A percentile compares a stretch with the other conserved stretches of the same genome.
Conservation (phyloP, 768 basidiomycete species). For the Boletus tylopilopsis region DNA sequence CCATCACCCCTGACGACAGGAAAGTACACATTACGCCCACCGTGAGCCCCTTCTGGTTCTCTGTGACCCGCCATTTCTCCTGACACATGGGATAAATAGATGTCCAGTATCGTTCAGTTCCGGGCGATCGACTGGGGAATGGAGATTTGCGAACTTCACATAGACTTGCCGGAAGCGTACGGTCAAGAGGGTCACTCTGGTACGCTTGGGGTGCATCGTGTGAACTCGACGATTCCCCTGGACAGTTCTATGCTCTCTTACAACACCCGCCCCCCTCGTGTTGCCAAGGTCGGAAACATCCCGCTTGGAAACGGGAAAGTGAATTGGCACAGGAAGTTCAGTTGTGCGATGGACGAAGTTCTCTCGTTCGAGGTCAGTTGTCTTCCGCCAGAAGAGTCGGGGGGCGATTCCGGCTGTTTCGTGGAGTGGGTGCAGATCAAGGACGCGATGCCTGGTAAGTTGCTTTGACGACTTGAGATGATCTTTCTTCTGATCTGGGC, state of each 20-base stretch:
- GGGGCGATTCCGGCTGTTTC: conserved; percentile 2
- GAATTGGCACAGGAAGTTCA: conserved; percentile 11
- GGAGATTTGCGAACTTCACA: conserved; percentile 11
- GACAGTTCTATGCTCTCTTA: conserved; percentile 8
- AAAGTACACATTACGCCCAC: conserved; percentile 4
- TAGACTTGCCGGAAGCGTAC: conserved; percentile 3
- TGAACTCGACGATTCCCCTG: conserved; percentile 9
- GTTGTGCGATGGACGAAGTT: conserved; percentile 7
- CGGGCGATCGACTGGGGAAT: conserved; percentile 16
- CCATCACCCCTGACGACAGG: conserved; percentile 8
- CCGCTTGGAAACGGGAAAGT: not conserved
- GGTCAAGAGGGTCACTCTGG: conserved; percentile 4
- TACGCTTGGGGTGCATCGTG: conserved; percentile 1
- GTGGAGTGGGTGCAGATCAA: conserved; percentile 17
- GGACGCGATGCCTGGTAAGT: conserved; percentile 8
- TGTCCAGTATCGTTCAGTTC: conserved; percentile 15
- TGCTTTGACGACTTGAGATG: not conserved
- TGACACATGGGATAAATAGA: not conserved
- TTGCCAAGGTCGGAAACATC: conserved; percentile 5
- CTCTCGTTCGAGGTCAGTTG: conserved; percentile 14
- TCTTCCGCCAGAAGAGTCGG: conserved; percentile 3
- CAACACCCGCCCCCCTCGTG: conserved; percentile 3
- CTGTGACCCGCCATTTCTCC: too few species aligned
- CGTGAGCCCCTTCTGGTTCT: not conserved
- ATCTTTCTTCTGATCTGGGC: not conserved